Conservation (phyloP, 1,284 basidiomycete species). For the Tylopilus sp. region DNA sequence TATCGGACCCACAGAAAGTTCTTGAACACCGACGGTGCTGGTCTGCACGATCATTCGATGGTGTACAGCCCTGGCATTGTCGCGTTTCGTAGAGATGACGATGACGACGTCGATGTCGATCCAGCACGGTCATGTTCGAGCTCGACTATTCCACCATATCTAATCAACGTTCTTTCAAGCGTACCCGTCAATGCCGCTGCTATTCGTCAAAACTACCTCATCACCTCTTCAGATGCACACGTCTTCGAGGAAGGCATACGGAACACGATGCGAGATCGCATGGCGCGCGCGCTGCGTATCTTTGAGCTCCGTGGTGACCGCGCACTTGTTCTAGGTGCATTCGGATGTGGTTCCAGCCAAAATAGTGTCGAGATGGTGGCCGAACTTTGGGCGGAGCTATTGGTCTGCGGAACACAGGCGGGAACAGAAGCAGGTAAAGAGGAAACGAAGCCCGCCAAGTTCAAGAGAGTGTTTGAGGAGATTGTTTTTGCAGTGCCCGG, state of each 20-base stretch:
- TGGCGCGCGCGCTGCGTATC: conserved; percentile 43
- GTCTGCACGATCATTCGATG: conserved; percentile 49
- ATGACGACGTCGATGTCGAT: conserved; percentile 22
- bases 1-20: conserved; percentile 44
- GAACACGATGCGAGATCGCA: conserved; percentile 35
- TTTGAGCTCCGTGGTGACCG: conserved; percentile 48
- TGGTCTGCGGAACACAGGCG: conserved; percentile 41
- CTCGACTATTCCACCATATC: conserved; percentile 41
- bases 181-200: conserved; percentile 47
- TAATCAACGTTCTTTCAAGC: conserved; percentile 46
- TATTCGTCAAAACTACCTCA: conserved; percentile 41
- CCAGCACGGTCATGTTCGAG: conserved; percentile 1
- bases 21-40: conserved; percentile 37
- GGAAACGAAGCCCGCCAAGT: conserved; percentile 30
- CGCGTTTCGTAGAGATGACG: conserved; percentile 48
- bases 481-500: conserved; percentile 47
- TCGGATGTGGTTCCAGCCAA: conserved; percentile 46
- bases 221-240: conserved; percentile 36
- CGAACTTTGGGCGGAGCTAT: conserved; percentile 47
- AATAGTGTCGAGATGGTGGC: conserved; percentile 45
- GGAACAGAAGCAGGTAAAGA: conserved; percentile 20
- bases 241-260: conserved; percentile 44
- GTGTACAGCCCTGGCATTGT: conserved; percentile 50
- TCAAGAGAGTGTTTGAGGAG: conserved; percentile 44
- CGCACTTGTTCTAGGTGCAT: conserved; percentile 47